Base-by-base conservation (phyloP, 352 stramenopile species). In the Phytopythium vexans region DNA sequence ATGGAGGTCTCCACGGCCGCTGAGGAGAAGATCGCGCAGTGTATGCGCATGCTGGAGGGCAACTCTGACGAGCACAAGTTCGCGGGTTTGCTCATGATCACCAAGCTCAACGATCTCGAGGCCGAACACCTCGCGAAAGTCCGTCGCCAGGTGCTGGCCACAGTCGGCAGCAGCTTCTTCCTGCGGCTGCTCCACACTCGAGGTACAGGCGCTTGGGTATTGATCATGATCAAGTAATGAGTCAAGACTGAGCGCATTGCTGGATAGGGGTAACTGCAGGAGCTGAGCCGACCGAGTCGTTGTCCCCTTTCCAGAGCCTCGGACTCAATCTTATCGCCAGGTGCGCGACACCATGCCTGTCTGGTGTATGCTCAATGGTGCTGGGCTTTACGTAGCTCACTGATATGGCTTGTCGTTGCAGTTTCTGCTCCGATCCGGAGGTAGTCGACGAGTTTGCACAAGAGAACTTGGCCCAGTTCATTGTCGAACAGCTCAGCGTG, bases 51-150 rank as follows among this genome's bases (percentile, higher is more conserved):
- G 64, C 67, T 95, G 37, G 60, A 66, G 42, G 85, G 85, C 0
- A 69, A 71, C 27, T 85, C 75, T 6, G 82, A 95, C 45, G 85
- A 95, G 65, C 82, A 95, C 75, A 93, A 93, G 60, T 92, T 95
- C 51, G 85, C 85, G 1, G 85, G 85, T 1, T 58, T 95, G 67
- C 71, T 93, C 37, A 95, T 95, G 85, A 60, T 92, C 71, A 89
- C 85, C 21, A 95, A 93, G 60, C 77, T 93, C 39, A 56, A 56
- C 16, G 58, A 77, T 7, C 54, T 92, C 16, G 56, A 73, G 15
- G 48, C 48, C 40, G 62, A 72, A 35, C 74, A 60, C 16, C 60
- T 86, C 44, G 72, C 77, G 56, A 56, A 72, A 37, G 56, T 93
- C 62, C 73, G 81, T 0, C 59, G 52, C 21, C 70, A 86, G 41